phyloP scores from a whole-genome alignment of 306 rosid species.

The Fagus sylvatica region DNA sequence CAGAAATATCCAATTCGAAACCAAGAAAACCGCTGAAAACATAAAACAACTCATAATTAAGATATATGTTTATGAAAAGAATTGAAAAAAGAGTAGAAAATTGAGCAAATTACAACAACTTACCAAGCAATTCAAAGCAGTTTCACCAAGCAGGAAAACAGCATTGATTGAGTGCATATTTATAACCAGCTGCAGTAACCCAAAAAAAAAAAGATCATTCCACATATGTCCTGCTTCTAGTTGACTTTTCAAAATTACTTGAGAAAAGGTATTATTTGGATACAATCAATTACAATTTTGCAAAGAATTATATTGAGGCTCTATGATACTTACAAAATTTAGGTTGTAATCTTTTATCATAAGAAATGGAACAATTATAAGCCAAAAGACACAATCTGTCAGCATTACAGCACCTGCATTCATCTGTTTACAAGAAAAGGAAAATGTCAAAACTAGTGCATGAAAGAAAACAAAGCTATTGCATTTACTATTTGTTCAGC shows the following conservation, averaged over 20 bases:
- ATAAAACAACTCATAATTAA: constrained; percentile 5
- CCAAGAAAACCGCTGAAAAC: constrained; percentile 85
- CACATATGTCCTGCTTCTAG: not conserved
- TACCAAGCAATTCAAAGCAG: constrained; percentile 83
- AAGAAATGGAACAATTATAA: constrained; percentile 80
- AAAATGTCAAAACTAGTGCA: constrained; percentile 4
- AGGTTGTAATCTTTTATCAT: constrained; percentile 73
- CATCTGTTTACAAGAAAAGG: constrained; percentile 57
- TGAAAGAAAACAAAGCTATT: constrained; percentile 1
- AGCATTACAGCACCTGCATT: constrained; percentile 94
- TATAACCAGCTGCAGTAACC: constrained; percentile 53
- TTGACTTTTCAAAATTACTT: not conserved
- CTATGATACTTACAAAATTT: constrained; percentile 65
- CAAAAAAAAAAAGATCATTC: not conserved
- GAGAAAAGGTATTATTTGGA: not conserved
- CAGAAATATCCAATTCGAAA: constrained; percentile 93
- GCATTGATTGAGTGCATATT: constrained; percentile 92
- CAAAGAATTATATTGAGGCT: not conserved
- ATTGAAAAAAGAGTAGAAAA: constrained; percentile 4
- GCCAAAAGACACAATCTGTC: constrained; percentile 95
- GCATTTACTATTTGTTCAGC: not conserved
- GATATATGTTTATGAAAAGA: constrained; percentile 19
- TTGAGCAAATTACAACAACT: constrained; percentile 28
- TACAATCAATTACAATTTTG: not conserved
- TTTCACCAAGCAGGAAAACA: constrained; percentile 80